Base-by-base conservation (phyloP, 2,329 filamentous ascomycete genomes). In the Stagonosporopsis cucurbitacearum region DNA sequence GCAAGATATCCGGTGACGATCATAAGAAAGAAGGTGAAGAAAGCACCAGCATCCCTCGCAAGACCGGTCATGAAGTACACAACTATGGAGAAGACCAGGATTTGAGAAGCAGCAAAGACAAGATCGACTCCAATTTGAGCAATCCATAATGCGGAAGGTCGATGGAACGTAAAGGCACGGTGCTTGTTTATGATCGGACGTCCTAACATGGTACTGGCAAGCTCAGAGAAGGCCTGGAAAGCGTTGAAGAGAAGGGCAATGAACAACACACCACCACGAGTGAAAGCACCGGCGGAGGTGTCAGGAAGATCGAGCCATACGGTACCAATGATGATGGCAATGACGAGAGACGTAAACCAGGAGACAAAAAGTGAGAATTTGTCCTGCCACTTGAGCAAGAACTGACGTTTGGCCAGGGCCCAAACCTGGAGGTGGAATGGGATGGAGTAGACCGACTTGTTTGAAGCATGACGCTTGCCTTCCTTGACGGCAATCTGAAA, bases 361-460 rank as follows among this genome's bases (percentile, higher is more conserved):
- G 88, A 88, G 26, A 95, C 85, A 13, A 81, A 78, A 6, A 96
- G 81, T n/a, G 87, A 86, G 68, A 93, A 89, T 54, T 88, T 88
- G 72, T 96, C 91, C 74, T 96, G 91, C 79, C 91, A 88, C 78
- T 95, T 95, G 66, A 96, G 87, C 47, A 89, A 81, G 72, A 92
- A 95, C 72, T 96, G 91, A 5, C 92, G 86, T 73, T 91, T 88
- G 83, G 93, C 90, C 59, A 95, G 77, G 0, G 90, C 89, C 88
- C 88, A 93, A 20, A 95, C 82, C 72, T 96, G 92, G 1, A 91
- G 79, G 61, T 92, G 86, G 76, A 95, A 95, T 0, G 91, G 91
- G 50, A 93, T 88, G 1, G 87, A 88, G 77, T 96, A 96, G 30
- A 94, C 89, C 0, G 90, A 94, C 54, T 85, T 86, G 67, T 87